Evolutionary conservation across 352 stramenopile genomes (phyloP), one percentile per base, ranked within the genome.

Genomic region (Peronospora belbahrii): DNA sequence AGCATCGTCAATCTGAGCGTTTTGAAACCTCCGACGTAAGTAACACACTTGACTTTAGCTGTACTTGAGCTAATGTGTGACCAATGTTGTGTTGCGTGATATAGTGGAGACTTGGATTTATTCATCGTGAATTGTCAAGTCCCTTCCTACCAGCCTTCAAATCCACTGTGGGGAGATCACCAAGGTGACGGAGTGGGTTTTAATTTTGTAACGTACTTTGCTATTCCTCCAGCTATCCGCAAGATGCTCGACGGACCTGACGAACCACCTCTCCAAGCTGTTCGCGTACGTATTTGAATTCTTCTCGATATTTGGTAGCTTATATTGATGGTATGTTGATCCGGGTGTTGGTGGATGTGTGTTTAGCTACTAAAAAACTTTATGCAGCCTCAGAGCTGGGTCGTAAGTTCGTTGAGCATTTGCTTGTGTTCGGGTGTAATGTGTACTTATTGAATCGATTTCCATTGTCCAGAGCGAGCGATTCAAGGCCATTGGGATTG

Each of bases 121-220:
- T 79, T 91, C 36, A 76, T 91, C 20, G 74, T 91, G 14, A 91
- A 88, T 45, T 91, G 76, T 36, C 79, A 91, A 66, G 79, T 91
- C 17, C 79, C 79, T n/a, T 83, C 68, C 27, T 91, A 91, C 25
- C 65, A 84, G 28, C 79, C 79, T 7, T 82, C 76, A n/a, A 91
- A 91, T 54, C 79, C 79, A 7, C 48, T 91, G 19, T 91, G 79
- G 79, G 79, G 79, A 0, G 79, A 91, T 22, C 81, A 85, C 46
- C 70, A 85, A 42, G 72, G 65, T 14, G 71, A 91, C 41, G 79
- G 76, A 14, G 61, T 60, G 25, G 79, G 79, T 1, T 88, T 88
- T 49, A 91, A 88, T 62, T 88, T 88, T 41, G 62, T 91, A 8
- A 84, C 72, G 19, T 91, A 87, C 47, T 86, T 86, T 53, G 65